phyloP scores from a whole-genome alignment of 2,329 filamentous ascomycete species.

The Xylariales sp. region DNA sequence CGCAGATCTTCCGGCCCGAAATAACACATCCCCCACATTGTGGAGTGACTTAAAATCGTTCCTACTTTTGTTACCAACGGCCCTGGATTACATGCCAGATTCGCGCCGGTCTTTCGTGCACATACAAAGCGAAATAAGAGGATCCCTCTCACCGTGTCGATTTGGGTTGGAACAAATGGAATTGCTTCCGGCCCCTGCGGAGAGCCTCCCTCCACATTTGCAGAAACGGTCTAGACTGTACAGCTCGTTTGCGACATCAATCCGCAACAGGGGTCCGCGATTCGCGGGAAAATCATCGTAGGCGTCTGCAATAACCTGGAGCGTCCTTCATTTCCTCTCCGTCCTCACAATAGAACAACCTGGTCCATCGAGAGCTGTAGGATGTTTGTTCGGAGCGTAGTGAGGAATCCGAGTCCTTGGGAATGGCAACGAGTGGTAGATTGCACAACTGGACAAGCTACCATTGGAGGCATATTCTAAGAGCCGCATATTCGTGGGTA shows the following conservation, averaged over 20 bases:
- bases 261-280: slow-evolving; percentile 4
- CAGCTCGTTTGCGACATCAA: slow-evolving; percentile 1
- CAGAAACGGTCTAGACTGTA: slow-evolving; percentile 7
- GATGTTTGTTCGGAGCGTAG: not conserved
- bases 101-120: too few species aligned
- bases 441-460: not conserved
- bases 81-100: too few species aligned
- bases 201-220: slow-evolving; percentile 4
- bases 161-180: too few species aligned
- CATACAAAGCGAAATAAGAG: too few species aligned
- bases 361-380: not conserved
- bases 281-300: slow-evolving; percentile 11
- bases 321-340: not conserved
- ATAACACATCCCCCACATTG: too few species aligned
- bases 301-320: not conserved
- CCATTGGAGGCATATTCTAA: slow-evolving; percentile 6
- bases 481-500: not conserved
- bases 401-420: not conserved
- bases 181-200: slow-evolving; percentile 6
- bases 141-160: too few species aligned
- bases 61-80: too few species aligned
- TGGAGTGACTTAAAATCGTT: too few species aligned
- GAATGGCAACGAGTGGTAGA: not conserved
- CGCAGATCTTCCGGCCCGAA: not conserved
- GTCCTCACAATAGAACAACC: not conserved